phyloP scores from a whole-genome alignment of 2,329 filamentous ascomycete species.

The Apiospora sp. region DNA sequence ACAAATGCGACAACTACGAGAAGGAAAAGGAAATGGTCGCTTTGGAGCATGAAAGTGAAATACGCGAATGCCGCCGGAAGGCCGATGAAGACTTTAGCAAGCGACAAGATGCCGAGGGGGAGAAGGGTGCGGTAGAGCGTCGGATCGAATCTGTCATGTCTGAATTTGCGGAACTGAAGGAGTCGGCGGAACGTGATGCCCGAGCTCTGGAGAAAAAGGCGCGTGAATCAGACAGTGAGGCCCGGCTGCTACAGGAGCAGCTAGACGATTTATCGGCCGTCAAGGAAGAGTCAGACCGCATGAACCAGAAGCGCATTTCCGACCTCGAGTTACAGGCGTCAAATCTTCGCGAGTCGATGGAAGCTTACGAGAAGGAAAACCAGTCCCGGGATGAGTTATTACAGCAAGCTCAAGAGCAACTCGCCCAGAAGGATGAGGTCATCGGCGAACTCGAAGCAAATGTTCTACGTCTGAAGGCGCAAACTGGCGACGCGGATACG shows the following conservation, averaged over 20 bases:
- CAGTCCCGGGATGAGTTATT: slow-evolving; percentile 63
- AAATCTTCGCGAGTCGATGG: slow-evolving; percentile 54
- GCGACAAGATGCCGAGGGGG: slow-evolving; percentile 66
- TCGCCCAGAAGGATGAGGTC: slow-evolving; percentile 74
- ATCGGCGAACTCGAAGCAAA: slow-evolving; percentile 82
- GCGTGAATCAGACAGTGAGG: slow-evolving; percentile 76
- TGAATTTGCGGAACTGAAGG: slow-evolving; percentile 61
- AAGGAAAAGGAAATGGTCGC: slow-evolving; percentile 85
- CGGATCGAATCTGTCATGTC: slow-evolving; percentile 58
- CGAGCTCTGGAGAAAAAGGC: slow-evolving; percentile 73
- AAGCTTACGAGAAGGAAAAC: slow-evolving; percentile 67
- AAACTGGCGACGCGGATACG: slow-evolving; percentile 86
- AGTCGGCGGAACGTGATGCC: slow-evolving; percentile 61
- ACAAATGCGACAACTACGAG: slow-evolving; percentile 85
- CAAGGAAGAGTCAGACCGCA: slow-evolving; percentile 74
- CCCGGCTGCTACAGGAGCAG: slow-evolving; percentile 79
- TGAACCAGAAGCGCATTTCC: slow-evolving; percentile 60
- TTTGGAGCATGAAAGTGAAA: slow-evolving; percentile 82
- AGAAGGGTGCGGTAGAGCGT: slow-evolving; percentile 57
- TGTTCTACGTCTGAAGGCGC: slow-evolving; percentile 82
- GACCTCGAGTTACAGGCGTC: slow-evolving; percentile 63
- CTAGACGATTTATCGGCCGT: slow-evolving; percentile 72
- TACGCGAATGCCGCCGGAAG: slow-evolving; percentile 79
- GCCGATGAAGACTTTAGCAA: slow-evolving; percentile 86
- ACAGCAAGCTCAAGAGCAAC: slow-evolving; percentile 68